A percentile compares a stretch with the other conserved stretches of the same genome.
phyloP scores from a whole-genome alignment of 495 filamentous ascomycete species.

The Penicillium tannophilum region DNA sequence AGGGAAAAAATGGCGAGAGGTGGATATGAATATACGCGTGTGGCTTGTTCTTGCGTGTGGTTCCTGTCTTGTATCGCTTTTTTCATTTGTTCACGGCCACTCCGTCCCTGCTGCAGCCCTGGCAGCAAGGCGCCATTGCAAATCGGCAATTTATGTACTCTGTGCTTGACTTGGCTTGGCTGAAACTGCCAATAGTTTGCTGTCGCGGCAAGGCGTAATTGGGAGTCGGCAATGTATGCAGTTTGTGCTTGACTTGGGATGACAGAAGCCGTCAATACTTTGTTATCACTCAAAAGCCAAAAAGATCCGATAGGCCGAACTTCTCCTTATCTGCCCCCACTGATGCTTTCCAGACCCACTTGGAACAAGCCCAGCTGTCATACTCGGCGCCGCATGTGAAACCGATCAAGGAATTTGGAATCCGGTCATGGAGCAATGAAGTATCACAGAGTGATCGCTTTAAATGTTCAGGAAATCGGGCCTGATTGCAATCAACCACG shows the following conservation, averaged over 20 bases:
- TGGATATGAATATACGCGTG: conserved; percentile 7
- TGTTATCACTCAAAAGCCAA: too few relatives aligned
- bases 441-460: not conserved
- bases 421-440: not conserved
- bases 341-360: conserved; percentile 7
- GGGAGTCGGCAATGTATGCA: too few relatives aligned
- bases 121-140: conserved; percentile 3
- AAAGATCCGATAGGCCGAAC: not conserved
- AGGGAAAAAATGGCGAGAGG: conserved; percentile 8
- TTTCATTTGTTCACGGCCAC: conserved; percentile 5
- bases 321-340: conserved; percentile 11
- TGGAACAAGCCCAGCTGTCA: conserved; percentile 12
- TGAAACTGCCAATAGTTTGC: not conserved
- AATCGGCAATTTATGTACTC: conserved; percentile 10
- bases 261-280: too few relatives aligned
- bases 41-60: conserved; percentile 1
- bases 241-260: too few relatives aligned
- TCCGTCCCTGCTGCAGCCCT: conserved; percentile 6
- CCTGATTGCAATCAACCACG: not conserved
- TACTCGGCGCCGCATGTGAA: conserved; percentile 11
- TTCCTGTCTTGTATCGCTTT: conserved; percentile 7
- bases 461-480: not conserved
- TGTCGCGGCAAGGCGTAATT: not conserved
- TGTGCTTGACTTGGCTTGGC: conserved; percentile 3
- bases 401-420: not conserved